Evolutionary conservation across 208 protist species (phyloP).

Genomic region (Leishmania amazonensis): DNA sequence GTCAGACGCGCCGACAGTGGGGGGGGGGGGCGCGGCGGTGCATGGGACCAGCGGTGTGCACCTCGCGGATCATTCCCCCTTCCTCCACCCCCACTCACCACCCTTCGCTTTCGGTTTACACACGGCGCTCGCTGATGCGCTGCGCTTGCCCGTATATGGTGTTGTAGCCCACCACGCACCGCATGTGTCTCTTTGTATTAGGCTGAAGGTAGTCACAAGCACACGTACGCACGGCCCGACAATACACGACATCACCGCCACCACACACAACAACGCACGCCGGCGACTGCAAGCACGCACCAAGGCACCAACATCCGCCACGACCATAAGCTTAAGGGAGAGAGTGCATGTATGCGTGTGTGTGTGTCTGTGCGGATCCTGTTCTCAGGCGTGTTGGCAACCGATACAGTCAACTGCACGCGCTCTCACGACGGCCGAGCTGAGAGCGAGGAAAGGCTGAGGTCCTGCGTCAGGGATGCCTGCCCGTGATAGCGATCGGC

Average conservation of each 20-base stretch:
- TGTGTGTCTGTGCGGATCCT: background rate
- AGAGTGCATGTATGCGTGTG: background rate
- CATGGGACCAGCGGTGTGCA: background rate
- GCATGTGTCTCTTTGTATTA: background rate
- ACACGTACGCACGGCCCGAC: background rate
- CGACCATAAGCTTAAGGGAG: background rate
- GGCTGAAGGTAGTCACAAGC: background rate
- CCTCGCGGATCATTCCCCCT: too few species aligned
- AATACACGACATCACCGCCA: background rate
- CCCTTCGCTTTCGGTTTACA: too few species aligned
- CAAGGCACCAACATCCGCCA: background rate
- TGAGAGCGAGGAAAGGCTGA: constrained; percentile 22
- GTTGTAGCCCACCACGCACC: too few species aligned
- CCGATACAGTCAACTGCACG: background rate
- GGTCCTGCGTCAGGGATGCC: constrained; percentile 31
- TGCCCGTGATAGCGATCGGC: constrained; percentile 14
- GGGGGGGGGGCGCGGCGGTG: background rate
- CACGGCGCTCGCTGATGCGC: too few species aligned
- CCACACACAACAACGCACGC: background rate
- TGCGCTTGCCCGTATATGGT: too few species aligned
- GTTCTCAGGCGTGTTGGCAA: background rate
- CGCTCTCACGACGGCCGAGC: background rate
- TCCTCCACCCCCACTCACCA: too few species aligned
- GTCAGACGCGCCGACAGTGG: background rate
- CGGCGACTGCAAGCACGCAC: background rate